These are phyloP conservation scores for Gossypium longicalyx DNA, from an alignment of 345 rosid genomes.

Conservation along the genomic window DNA sequence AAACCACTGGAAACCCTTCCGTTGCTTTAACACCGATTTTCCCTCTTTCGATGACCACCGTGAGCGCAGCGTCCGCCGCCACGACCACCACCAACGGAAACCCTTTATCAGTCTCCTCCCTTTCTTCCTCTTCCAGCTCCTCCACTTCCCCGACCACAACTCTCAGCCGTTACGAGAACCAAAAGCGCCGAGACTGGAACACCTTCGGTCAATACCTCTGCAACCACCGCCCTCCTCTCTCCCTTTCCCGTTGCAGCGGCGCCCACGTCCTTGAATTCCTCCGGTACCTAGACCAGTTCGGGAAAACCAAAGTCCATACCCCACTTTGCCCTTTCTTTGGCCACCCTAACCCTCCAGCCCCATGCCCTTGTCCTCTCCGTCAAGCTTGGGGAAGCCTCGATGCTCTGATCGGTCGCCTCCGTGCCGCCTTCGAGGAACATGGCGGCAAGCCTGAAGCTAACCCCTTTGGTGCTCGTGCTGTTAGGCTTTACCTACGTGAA, in stretches of 20 bases:
- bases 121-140: slow-evolving; percentile 33
- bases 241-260: slow-evolving; percentile 88
- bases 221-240: slow-evolving; percentile 88
- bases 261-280: slow-evolving; percentile 96
- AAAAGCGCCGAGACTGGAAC: slow-evolving; percentile 95
- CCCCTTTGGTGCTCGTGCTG: slow-evolving; percentile 94
- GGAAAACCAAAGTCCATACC: slow-evolving; percentile 86
- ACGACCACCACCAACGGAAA: slow-evolving; percentile 17
- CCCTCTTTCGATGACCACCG: slow-evolving; percentile 10
- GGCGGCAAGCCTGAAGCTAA: slow-evolving; percentile 91
- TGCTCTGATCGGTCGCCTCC: slow-evolving; percentile 89
- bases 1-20: slow-evolving; percentile 9
- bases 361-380: slow-evolving; percentile 92
- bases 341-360: slow-evolving; percentile 90
- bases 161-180: slow-evolving; percentile 89
- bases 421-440: slow-evolving; percentile 91
- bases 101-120: slow-evolving; percentile 22
- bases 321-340: slow-evolving; percentile 87
- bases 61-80: slow-evolving; percentile 7
- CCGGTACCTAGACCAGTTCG: slow-evolving; percentile 88
- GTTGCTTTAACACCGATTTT: not conserved
- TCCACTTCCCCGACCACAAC: slow-evolving; percentile 40
- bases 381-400: slow-evolving; percentile 99
- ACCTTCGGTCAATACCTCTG: slow-evolving; percentile 90
- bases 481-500: slow-evolving; percentile 85